Percentiles rank a stretch among this genome's conserved stretches.
These are phyloP conservation scores for Acephala macrosclerotiorum DNA, from an alignment of 2,329 filamentous ascomycete species.

Conservation along the genomic window DNA sequence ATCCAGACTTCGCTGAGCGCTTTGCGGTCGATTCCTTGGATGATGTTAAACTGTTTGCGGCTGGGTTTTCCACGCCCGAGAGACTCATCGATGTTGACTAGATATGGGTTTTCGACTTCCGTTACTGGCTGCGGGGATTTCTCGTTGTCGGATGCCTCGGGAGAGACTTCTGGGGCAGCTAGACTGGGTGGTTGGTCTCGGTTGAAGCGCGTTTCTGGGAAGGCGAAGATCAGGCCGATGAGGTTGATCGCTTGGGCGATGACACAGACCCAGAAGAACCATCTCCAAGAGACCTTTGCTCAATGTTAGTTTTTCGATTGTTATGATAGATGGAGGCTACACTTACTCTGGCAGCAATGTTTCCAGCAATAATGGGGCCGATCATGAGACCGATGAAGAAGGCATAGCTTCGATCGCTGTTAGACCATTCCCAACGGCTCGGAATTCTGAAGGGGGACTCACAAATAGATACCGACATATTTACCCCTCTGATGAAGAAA, in stretches of 20 bases:
- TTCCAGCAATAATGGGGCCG: neutral
- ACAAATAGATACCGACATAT: conserved; percentile 12
- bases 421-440: neutral
- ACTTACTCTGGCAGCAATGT: neutral
- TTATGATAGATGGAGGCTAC: neutral
- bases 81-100: neutral
- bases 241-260: neutral
- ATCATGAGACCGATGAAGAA: conserved; percentile 2
- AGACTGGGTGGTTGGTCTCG: neutral
- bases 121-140: neutral
- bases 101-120: neutral
- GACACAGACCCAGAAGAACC: neutral
- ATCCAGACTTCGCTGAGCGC: neutral
- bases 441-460: neutral
- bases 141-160: neutral
- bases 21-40: neutral
- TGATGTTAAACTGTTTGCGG: neutral
- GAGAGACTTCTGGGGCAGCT: neutral
- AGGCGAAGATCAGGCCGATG: neutral
- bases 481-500: conserved; percentile 7
- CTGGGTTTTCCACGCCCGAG: neutral
- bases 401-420: neutral
- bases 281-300: neutral
- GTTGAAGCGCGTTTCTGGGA: neutral
- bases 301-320: neutral